Evolutionary conservation across 129 eudicot species (phyloP).

Genomic region (Lonicera japonica): DNA sequence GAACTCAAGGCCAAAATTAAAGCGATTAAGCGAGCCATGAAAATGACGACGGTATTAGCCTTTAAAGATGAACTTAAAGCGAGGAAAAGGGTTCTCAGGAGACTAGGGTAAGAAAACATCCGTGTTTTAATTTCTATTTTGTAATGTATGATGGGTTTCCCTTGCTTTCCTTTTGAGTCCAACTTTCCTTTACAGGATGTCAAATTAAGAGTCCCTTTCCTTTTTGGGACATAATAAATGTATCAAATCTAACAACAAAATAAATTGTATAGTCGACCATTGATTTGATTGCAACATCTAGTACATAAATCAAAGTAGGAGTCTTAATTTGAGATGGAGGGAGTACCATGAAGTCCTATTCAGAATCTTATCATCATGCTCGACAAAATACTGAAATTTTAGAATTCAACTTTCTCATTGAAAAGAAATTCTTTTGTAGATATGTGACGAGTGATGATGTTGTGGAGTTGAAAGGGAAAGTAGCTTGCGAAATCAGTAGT

Average conservation of each 20-base stretch:
- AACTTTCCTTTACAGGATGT: too few relatives aligned
- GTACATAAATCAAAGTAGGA: too few relatives aligned
- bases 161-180: too few relatives aligned
- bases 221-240: too few relatives aligned
- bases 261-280: too few relatives aligned
- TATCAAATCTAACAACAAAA: too few relatives aligned
- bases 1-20: constrained; percentile 67
- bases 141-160: too few relatives aligned
- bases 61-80: constrained; percentile 98
- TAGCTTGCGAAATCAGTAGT: constrained; percentile 95
- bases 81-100: constrained; percentile 84
- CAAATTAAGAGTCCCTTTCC: too few relatives aligned
- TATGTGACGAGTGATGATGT: constrained; percentile 78
- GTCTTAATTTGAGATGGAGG: too few relatives aligned
- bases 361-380: too few relatives aligned
- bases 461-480: constrained; percentile 93
- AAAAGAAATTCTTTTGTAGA: constrained; percentile 26
- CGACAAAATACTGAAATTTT: background rate
- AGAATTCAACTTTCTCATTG: background rate
- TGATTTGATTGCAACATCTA: too few relatives aligned
- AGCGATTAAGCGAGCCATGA: constrained; percentile 65
- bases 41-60: constrained; percentile 71
- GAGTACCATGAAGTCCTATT: too few relatives aligned
- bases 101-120: constrained; percentile 65
- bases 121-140: background rate